phyloP scores from a whole-genome alignment of 139 green algal species.

The Nannochloris sp. region DNA sequence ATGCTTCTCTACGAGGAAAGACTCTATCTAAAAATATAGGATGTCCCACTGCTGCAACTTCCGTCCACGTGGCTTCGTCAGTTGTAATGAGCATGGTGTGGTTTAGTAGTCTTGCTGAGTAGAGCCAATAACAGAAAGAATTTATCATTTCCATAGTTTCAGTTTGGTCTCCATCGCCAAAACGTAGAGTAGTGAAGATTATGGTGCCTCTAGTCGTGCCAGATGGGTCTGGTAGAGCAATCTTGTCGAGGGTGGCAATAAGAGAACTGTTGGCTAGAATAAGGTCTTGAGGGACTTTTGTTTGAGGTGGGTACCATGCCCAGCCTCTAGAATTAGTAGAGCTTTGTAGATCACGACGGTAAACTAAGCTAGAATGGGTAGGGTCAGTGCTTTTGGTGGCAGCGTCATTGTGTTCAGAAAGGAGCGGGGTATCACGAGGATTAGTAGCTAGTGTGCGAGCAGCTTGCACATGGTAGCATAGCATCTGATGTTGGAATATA shows the following conservation, averaged over 20 bases:
- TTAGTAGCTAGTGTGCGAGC: not conserved
- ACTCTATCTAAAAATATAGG: conserved; percentile 1
- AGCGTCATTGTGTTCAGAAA: not conserved
- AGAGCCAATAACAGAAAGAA: not conserved
- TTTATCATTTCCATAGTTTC: not conserved
- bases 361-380: no score
- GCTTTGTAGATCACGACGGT: no score
- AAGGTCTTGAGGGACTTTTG: not conserved
- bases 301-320: not conserved
- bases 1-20: not conserved
- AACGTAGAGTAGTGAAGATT: not conserved
- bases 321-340: not conserved
- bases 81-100: not conserved
- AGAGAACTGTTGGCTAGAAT: not conserved
- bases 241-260: not conserved
- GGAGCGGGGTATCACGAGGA: not conserved
- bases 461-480: not conserved
- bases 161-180: not conserved
- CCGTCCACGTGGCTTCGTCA: not conserved
- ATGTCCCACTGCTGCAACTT: not conserved
- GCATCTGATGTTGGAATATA: no score
- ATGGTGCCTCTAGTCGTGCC: not conserved
- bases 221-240: not conserved
- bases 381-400: not conserved
- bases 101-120: not conserved